Base-by-base conservation (phyloP, 2,329 filamentous ascomycete species). In the Claviceps sp. region DNA sequence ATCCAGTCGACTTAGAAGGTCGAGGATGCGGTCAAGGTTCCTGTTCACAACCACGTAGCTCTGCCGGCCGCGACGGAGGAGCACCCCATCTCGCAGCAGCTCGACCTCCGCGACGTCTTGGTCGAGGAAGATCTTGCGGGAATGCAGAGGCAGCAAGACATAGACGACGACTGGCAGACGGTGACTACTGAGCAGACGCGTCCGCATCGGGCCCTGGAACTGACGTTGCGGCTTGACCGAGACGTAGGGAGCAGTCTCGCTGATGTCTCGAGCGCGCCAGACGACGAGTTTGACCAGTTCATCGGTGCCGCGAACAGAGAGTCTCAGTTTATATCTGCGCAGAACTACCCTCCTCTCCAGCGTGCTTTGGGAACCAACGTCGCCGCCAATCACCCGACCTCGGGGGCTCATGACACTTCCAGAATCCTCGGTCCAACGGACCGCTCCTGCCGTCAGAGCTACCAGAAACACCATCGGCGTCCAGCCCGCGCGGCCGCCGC, bases 221-320 rank as follows among this genome's bases (percentile, higher is more conserved):
- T 51, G 57, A 57, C 34, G 49, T 61, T 53, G 56, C 55, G 50
- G 13, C 34, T 55, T 30, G 39, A 50, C 47, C 62, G 62, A 50
- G 64, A 61, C 19, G 62, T 63, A 14, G 70, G 72, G 10, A 73
- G 68, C 56, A 76, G 73, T 52, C 56, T 76, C 22, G 73, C 73
- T 2, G 67, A 75, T 53, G 65, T 69, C 6, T 74, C 73, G 1
- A 72, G 74, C 44, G 55, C 52, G 16, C 54, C 56, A 37, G 56
- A 62, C 13, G 56, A 60, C 40, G 57, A 52, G 4, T 48, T 52
- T 7, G 50, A 51, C 22, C 40, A 55, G 10, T 52, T 53, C n/a
- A 44, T 52, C n/a, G 51, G 50, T 17, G 47, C 44, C 17, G 26
- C 42, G 11, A 40, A 16, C 42, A 13, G 44, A 4, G 40, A 48